Evolutionary conservation across 2,329 filamentous ascomycete genomes (phyloP).

Genomic region (Zymoseptoria crescenta): DNA sequence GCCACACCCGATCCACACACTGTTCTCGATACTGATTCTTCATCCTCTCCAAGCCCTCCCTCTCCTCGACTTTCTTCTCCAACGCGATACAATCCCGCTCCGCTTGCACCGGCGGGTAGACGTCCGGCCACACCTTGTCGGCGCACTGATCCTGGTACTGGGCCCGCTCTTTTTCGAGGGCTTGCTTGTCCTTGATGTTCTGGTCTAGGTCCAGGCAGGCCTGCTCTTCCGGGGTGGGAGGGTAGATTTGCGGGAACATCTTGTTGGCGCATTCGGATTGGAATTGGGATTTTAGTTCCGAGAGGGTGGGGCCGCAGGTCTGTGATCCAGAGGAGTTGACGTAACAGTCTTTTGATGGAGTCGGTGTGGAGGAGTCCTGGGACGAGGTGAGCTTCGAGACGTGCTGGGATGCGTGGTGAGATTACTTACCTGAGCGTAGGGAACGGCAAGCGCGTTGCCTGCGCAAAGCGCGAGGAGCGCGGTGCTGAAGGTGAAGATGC

Average conservation of each 20-base stretch:
- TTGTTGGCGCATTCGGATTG: not conserved
- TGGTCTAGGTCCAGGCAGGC: not conserved
- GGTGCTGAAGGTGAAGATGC: not conserved
- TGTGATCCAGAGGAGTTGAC: not conserved
- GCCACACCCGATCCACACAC: not conserved
- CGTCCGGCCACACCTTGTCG: not conserved
- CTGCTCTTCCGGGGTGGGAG: not conserved
- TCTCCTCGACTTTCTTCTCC: not conserved
- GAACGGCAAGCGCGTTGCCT: not conserved
- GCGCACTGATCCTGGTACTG: not conserved
- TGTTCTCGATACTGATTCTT: not conserved
- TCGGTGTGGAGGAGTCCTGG: not conserved
- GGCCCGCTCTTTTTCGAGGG: too few relatives aligned
- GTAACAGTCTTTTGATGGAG: not conserved
- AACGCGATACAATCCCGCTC: not conserved
- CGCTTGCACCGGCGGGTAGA: not conserved
- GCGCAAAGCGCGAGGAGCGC: not conserved
- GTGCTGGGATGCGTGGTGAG: not conserved
- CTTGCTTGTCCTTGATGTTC: not conserved
- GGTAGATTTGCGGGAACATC: not conserved
- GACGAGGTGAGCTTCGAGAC: not conserved
- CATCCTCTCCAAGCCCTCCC: not conserved
- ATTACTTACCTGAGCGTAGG: not conserved
- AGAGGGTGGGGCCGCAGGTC: not conserved
- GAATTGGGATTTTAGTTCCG: not conserved